Evolutionary conservation across 1,139 yeast genomes (phyloP).

Genomic region (Candida neerlandica): DNA sequence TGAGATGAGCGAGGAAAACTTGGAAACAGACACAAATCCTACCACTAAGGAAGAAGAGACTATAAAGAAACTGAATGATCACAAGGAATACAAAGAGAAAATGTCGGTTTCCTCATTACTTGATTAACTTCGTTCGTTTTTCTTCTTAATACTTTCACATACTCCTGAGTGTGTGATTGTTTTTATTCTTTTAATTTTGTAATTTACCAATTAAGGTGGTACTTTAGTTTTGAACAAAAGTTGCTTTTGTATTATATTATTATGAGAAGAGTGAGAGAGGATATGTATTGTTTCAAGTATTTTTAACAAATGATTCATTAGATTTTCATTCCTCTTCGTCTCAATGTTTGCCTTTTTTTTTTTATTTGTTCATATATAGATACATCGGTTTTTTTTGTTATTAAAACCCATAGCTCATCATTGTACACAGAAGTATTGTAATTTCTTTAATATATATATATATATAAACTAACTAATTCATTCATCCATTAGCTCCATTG

Average conservation of each 20-base stretch:
- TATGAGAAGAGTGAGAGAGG: not conserved
- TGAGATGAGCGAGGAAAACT: constrained; percentile 3
- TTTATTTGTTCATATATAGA: not conserved
- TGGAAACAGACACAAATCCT: not conserved
- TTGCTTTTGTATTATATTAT: not conserved
- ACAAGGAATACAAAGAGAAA: constrained; percentile 6
- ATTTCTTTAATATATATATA: not conserved
- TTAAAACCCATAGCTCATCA: not conserved
- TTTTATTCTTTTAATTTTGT: not conserved
- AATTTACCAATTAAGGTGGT: too few species aligned
- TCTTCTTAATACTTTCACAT: not conserved
- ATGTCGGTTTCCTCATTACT: constrained; percentile 15
- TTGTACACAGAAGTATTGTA: not conserved
- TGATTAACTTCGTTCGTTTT: constrained; percentile 7
- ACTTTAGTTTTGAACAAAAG: not conserved
- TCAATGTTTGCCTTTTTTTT: not conserved
- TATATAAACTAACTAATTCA: too few species aligned
- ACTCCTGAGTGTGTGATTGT: not conserved
- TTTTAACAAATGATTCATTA: not conserved
- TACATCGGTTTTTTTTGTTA: not conserved
- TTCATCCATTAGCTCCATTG: not conserved
- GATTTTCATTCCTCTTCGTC: not conserved
- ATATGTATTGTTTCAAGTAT: too few species aligned
- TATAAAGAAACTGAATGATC: not conserved
- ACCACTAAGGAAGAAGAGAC: not conserved